A percentile compares a stretch with the other conserved stretches of the same genome.
Evolutionary conservation across 2,329 filamentous ascomycete species (phyloP).

Genomic region (Epichloe elymi): DNA sequence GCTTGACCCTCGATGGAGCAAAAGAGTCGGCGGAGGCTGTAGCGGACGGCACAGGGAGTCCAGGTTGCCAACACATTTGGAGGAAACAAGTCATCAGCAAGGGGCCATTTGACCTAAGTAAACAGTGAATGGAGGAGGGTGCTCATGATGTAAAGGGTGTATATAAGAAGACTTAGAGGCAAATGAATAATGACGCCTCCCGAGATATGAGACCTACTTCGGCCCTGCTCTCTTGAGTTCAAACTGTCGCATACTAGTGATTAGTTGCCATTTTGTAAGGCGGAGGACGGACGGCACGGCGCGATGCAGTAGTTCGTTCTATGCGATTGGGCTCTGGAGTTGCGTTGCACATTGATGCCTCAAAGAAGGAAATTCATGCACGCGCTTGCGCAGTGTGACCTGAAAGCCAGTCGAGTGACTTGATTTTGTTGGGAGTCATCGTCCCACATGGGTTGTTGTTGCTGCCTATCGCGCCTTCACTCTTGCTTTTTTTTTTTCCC

Average conservation of each 20-base stretch:
- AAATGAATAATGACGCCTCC: conserved; percentile 2
- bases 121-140: neutral
- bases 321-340: neutral
- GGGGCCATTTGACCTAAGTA: neutral
- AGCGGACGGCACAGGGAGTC: neutral
- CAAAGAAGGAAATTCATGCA: neutral
- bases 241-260: too few species aligned
- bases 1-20: neutral
- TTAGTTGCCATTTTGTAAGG: too few species aligned
- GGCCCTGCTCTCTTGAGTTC: too few species aligned
- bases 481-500: neutral
- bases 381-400: neutral
- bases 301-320: too few species aligned
- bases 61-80: neutral
- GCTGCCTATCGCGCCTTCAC: neutral
- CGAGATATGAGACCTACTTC: too few species aligned
- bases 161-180: conserved; percentile 5
- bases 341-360: neutral
- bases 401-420: neutral
- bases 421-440: neutral
- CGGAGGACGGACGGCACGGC: too few species aligned
- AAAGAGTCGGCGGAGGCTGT: neutral
- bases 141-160: conserved; percentile 6
- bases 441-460: neutral
- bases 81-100: neutral